Percentiles rank a stretch among this genome's conserved stretches.
These are phyloP conservation scores for Abelmoschus esculentus DNA, from an alignment of 345 rosid genomes.

Conservation along the genomic window DNA sequence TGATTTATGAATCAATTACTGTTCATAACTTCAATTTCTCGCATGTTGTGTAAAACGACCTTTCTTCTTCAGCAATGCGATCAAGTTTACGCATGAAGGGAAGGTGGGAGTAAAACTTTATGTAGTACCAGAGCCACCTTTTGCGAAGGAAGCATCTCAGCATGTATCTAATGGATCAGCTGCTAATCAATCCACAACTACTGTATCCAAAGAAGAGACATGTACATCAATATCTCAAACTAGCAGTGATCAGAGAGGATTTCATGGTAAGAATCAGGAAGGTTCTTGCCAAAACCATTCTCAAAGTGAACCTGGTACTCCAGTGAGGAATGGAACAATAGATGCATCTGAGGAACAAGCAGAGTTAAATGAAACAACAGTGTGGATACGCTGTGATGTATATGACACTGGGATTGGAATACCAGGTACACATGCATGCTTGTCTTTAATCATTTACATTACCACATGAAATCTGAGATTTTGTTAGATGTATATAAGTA, in stretches of 20 bases:
- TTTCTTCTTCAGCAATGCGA: conserved; percentile 41
- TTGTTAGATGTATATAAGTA: no score
- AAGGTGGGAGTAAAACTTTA: no score
- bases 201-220: conserved; percentile 25
- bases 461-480: not conserved
- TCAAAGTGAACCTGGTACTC: conserved; percentile 18
- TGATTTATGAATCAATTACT: not conserved
- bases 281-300: conserved; percentile 15
- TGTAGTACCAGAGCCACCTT: no score
- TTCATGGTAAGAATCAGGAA: conserved; percentile 14
- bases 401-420: conserved; percentile 94
- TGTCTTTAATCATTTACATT: not conserved
- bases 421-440: conserved; percentile 44
- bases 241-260: conserved; percentile 19
- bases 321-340: conserved; percentile 20
- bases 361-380: conserved; percentile 40
- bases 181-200: conserved; percentile 24
- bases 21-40: not conserved
- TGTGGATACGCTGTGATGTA: conserved; percentile 87
- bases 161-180: conserved; percentile 13
- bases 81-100: no score
- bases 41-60: not conserved
- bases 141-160: conserved; percentile 31
- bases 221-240: conserved; percentile 20
- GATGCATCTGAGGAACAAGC: conserved; percentile 33